Evolutionary conservation across 345 rosid species (phyloP).

Genomic region (Cardamine resedifolia): DNA sequence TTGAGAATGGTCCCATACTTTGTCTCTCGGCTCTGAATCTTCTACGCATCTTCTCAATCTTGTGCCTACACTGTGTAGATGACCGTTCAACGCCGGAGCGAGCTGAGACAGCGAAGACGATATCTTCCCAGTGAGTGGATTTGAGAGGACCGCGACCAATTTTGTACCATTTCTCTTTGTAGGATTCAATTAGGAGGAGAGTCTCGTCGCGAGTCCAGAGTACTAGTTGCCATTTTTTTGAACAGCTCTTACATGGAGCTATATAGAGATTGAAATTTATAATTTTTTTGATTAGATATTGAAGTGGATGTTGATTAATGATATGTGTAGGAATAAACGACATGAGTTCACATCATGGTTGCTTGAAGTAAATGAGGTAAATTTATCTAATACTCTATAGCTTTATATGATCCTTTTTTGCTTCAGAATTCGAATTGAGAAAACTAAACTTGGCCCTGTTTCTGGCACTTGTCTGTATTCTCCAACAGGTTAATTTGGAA

Average conservation of each 20-base stretch:
- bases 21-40: slow-evolving; percentile 62
- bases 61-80: slow-evolving; percentile 71
- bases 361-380: slow-evolving; percentile 86
- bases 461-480: too few species aligned
- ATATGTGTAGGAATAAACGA: slow-evolving; percentile 72
- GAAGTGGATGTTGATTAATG: slow-evolving; percentile 6
- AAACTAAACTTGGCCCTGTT: background rate
- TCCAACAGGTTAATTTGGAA: slow-evolving; percentile 77
- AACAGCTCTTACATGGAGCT: background rate
- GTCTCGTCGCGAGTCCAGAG: slow-evolving; percentile 82
- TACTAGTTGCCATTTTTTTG: slow-evolving; percentile 51
- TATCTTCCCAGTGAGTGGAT: slow-evolving; percentile 73
- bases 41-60: slow-evolving; percentile 85
- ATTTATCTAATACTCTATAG: background rate
- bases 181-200: slow-evolving; percentile 55
- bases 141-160: slow-evolving; percentile 65
- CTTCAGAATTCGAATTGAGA: background rate
- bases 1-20: slow-evolving; percentile 33
- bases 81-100: slow-evolving; percentile 69
- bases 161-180: slow-evolving; percentile 69
- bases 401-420: background rate
- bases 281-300: background rate
- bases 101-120: slow-evolving; percentile 57
- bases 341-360: slow-evolving; percentile 99
- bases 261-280: background rate